A percentile compares a stretch with the other conserved stretches of the same genome.
Conservation (phyloP, 345 rosid genomes). For the Psidium guajava region DNA sequence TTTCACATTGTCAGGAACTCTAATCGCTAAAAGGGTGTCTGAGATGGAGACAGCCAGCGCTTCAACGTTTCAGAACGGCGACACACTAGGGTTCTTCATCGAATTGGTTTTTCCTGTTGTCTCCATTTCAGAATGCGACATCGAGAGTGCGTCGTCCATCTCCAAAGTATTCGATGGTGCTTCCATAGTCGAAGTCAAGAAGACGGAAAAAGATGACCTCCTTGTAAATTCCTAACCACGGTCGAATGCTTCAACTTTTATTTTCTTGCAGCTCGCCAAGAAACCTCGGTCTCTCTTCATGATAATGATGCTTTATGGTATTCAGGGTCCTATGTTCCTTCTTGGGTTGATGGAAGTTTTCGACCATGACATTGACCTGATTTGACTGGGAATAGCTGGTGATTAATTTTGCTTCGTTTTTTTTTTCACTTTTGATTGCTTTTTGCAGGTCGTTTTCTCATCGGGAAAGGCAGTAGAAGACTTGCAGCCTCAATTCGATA, state of each 20-base stretch:
- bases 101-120: conserved; percentile 49
- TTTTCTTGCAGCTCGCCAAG: background rate
- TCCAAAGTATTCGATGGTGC: conserved; percentile 39
- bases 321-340: background rate
- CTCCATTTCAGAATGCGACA: conserved; percentile 21
- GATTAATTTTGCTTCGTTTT: background rate
- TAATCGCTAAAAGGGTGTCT: conserved; percentile 48
- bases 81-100: conserved; percentile 19
- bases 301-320: background rate
- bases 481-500: conserved; percentile 38
- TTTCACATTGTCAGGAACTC: conserved; percentile 53
- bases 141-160: conserved; percentile 14
- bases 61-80: conserved; percentile 14
- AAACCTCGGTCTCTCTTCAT: background rate
- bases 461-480: conserved; percentile 46
- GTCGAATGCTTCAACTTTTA: background rate
- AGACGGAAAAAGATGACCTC: conserved; percentile 27
- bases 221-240: conserved; percentile 26
- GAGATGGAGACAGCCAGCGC: background rate
- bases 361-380: background rate
- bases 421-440: background rate
- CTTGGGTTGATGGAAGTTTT: background rate
- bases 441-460: conserved; percentile 46
- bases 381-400: background rate
- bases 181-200: conserved; percentile 41